Base-by-base conservation (phyloP, 2,329 filamentous ascomycete genomes). In the Chrysoporthe austroafricana region DNA sequence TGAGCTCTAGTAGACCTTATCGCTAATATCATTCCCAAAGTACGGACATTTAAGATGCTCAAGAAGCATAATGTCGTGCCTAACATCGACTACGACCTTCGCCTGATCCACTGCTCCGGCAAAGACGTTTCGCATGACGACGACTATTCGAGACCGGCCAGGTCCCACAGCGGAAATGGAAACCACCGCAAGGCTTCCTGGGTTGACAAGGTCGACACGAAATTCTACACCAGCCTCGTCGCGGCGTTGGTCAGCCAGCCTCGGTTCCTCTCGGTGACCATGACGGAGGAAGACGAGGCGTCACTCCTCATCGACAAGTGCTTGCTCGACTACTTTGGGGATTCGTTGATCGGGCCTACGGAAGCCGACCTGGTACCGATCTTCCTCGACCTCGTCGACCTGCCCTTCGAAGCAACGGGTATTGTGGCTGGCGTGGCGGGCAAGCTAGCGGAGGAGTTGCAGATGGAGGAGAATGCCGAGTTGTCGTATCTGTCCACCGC, bases 391-490 rank as follows among this genome's bases (percentile, higher is more conserved):
- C 84, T 99, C 36, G 88, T 88, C 26, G 88, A 88, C 54, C 82
- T 98, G 52, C 92, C 95, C 0, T 85, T 95, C 54, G 93, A 97
- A 77, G 94, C 93, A 8, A 97, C 94, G 0, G 95, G 95, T 32
- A 97, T 99, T 67, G 93, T 99, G 3, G 97, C 94, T 73, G 95
- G 96, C 39, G 93, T 99, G 2, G 94, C 95, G 0, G 93, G 94
- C 36, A 86, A 89, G 65, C 83, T 98, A 39, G 91, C 94, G 0
- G 88, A 91, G 62, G 91, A 92, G 58, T 90, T 93, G 77, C 79
- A 83, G 65, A 81, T 81, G 72, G 76, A 77, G 44, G 80, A 82
- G 69, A 84, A 79, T 72, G 87, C 93, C 0, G 94, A 97, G 77
- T 89, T 98, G 79, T 95, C 91, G 67, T 98, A 97, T 77, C 82